A percentile compares a stretch with the other conserved stretches of the same genome.
These are phyloP conservation scores for Apiospora phragmitis DNA, from an alignment of 2,329 filamentous ascomycete genomes.

Conservation along the genomic window DNA sequence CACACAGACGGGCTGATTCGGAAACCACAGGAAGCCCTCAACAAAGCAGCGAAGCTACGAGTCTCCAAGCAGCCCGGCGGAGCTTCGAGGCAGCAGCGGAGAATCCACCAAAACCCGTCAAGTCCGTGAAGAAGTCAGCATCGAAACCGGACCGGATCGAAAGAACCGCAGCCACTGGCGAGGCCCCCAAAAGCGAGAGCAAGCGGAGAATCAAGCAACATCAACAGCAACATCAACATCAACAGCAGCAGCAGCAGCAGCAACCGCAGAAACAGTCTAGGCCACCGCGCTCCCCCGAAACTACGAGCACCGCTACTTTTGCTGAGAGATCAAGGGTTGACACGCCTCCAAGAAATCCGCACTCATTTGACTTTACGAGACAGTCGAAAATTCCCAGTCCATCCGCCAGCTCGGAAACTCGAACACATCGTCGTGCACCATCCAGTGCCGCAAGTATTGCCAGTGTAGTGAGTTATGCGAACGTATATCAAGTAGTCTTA, in stretches of 20 bases:
- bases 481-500: not conserved
- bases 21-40: not conserved
- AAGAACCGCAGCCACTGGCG: not conserved
- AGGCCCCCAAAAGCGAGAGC: not conserved
- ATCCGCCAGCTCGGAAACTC: not conserved
- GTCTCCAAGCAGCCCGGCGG: not conserved
- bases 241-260: too few species aligned
- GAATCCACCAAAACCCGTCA: not conserved
- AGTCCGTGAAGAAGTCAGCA: not conserved
- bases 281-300: not conserved
- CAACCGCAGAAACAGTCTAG: not conserved
- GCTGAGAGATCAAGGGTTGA: not conserved
- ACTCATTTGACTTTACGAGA: not conserved
- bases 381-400: not conserved
- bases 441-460: not conserved
- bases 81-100: not conserved
- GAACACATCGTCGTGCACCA: not conserved
- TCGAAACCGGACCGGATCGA: not conserved
- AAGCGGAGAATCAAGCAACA: not conserved
- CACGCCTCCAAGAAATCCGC: not conserved
- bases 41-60: not conserved
- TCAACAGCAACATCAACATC: too few species aligned
- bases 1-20: not conserved
- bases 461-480: not conserved
- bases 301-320: not conserved